Conservation (phyloP, 495 filamentous ascomycete species). For the Tuber microsphaerosporum region DNA sequence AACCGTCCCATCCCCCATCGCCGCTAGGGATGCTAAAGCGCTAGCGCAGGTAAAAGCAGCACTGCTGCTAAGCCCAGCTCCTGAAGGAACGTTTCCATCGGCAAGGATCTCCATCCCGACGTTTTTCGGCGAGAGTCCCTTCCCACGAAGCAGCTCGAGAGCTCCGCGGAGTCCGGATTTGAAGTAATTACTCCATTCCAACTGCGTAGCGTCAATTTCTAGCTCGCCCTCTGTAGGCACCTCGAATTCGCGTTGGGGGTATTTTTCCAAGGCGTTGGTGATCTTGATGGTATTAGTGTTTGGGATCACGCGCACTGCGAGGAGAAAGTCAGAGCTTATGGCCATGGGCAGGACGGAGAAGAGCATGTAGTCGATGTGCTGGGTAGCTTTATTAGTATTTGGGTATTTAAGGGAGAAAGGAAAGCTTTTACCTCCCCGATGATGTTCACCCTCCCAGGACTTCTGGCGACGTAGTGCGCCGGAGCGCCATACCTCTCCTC, state of each 20-base stretch:
- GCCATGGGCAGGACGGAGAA: conserved; percentile 96
- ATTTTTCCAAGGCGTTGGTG: conserved; percentile 74
- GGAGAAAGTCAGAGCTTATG: conserved; percentile 78
- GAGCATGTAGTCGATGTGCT: conserved; percentile 94
- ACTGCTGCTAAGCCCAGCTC: conserved; percentile 85
- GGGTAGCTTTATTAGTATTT: conserved; percentile 10
- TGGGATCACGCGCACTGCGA: conserved; percentile 62
- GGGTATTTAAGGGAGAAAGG: conserved; percentile 3
- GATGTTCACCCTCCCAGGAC: conserved; percentile 92
- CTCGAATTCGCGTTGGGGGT: conserved; percentile 66
- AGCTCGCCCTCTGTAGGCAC: conserved; percentile 60
- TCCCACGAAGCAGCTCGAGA: conserved; percentile 66
- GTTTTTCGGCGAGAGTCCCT: conserved; percentile 54
- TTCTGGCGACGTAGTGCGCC: conserved; percentile 78
- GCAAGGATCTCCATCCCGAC: conserved; percentile 80
- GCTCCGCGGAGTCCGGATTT: conserved; percentile 81
- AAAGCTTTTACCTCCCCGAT: conserved; percentile 63
- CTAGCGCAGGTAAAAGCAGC: conserved; percentile 90
- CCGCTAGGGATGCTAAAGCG: conserved; percentile 77
- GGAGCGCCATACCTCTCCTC: conserved; percentile 59
- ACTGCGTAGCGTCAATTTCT: conserved; percentile 71
- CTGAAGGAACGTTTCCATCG: conserved; percentile 84
- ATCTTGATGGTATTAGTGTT: conserved; percentile 55
- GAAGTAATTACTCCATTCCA: conserved; percentile 99
- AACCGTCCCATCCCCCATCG: conserved; percentile 70